Base-by-base conservation (phyloP, 2,329 filamentous ascomycete genomes). In the Lachnum nothofagi region DNA sequence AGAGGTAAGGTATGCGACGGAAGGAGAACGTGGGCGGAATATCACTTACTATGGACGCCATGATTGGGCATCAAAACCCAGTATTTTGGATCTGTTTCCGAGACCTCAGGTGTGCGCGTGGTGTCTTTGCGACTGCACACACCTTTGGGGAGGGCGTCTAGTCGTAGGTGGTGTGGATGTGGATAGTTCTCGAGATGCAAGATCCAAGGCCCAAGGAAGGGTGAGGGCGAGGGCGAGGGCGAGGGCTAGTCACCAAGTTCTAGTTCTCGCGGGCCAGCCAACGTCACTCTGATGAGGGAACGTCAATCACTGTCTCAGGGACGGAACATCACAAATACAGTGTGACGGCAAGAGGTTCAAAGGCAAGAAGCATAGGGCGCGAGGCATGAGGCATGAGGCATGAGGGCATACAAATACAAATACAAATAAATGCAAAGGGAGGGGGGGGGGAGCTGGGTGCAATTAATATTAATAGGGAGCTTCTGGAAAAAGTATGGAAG, bases 11-110 rank as follows among this genome's bases (percentile, higher is more conserved):
- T 24, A 46, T 49, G 50, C 48, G 52, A 53, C 48, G 6, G 48
- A 34, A 44, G 34, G 12, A 20, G 29, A 40, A 25, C 31, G 23
- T 23, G 47, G 24, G 23, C 46, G 40, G 37, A 44, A 17, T 37
- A 38, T 39, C 17, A 17, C 63, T 65, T 61, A 65, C 63, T 50
- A 65, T 65, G 35, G 57, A 61, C n/a, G 61, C 51, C 63, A 65
- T 65, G 53, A 57, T 57, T 55, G 50, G 49, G 46, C 34, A 9
- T 40, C 24, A 19, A n/a, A 14, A 44, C 46, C 50, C 53, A 48
- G 43, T 22, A 31, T 16, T 39, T n/a, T 53, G 49, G 51, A 43
- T 46, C 17, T 23, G 17, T 22, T 35, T 12, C 20, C 16, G 22
- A 37, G 27, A 35, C 12, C 20, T 29, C 8, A 39, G 38, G 17